Base-by-base conservation (phyloP, 306 rosid species). In the Citrullus colocynthis region DNA sequence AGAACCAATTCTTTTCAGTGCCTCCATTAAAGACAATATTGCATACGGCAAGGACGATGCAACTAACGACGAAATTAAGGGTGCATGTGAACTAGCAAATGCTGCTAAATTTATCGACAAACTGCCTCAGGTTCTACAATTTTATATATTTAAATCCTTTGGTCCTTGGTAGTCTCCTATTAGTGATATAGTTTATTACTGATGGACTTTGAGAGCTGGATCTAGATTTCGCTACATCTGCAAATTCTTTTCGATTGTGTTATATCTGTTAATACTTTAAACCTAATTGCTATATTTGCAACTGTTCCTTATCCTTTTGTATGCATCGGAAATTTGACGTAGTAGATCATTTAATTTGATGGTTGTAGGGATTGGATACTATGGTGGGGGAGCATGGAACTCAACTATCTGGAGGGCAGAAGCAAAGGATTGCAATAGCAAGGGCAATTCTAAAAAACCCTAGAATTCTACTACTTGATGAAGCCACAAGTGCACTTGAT, bases 401-500 rank as follows among this genome's bases (percentile, higher is more conserved):
- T 60, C 80, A 77, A 12, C 24, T 77, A 24, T 77, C 80, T 0
- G 80, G 80, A 21, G 80, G 80, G 63, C 80, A 77, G 21, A 77
- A 77, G 41, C 80, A 77, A 24, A 77, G 80, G 11, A 59, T 77
- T 24, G 80, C 80, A 4, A 77, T 77, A n/a, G 80, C 80, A 42
- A 77, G 80, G 4, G 80, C 80, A 44, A 77, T 77, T 45, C 9
- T 77, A 8, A 77, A 77, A 7, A 11, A 77, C 28, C 80, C 80
- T 42, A 48, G 70, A 59, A 77, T 77, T 41, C 55, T 77, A 42
- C 72, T 77, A 16, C 80, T 77, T 6, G 80, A 77, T 28, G 80
- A 77, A 44, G 80, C 80, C 18, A 77, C 80, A 0, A 77, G 80
- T 42, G 80, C 80, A 14, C 80, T 77, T 7, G 80, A 77, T 77